A percentile compares a stretch with the other conserved stretches of the same genome.
phyloP scores from a whole-genome alignment of 768 basidiomycete genomes.

The Boletus tylopilopsis region DNA sequence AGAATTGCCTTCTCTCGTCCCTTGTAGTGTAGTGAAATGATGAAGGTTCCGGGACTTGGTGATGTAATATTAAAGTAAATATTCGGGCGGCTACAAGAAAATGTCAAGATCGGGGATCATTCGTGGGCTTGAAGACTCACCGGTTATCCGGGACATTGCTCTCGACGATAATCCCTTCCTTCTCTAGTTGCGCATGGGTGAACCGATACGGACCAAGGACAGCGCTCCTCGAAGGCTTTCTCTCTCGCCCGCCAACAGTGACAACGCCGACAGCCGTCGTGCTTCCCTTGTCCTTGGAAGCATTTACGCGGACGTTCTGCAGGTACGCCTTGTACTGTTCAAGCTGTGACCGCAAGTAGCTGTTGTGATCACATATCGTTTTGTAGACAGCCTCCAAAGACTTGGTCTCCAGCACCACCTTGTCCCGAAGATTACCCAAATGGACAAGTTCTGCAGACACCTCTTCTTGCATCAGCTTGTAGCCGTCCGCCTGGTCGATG shows the following conservation, averaged over 20 bases:
- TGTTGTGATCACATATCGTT: conserved; percentile 99
- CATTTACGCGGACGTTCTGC: conserved; percentile 90
- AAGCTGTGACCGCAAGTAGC: conserved; percentile 90
- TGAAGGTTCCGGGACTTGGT: conserved; percentile 96
- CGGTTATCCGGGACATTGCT: conserved; percentile 99
- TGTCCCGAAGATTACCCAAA: conserved; percentile 94
- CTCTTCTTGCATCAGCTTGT: conserved; percentile 96
- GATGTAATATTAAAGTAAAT: conserved; percentile 99
- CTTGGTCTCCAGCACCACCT: conserved; percentile 88
- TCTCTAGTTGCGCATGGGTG: conserved; percentile 97
- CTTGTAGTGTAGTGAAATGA: conserved; percentile 98
- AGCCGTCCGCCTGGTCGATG: conserved; percentile 78
- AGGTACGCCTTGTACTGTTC: conserved; percentile 99
- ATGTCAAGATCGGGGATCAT: background rate
- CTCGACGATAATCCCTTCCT: conserved; percentile 98
- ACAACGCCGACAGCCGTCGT: conserved; percentile 92
- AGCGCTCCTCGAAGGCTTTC: conserved; percentile 81
- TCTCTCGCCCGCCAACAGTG: conserved; percentile 95
- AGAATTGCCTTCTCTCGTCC: conserved; percentile 98
- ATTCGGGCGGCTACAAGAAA: conserved; percentile 73
- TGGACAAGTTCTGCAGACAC: conserved; percentile 93
- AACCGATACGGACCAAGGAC: conserved; percentile 95
- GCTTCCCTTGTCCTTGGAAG: conserved; percentile 84
- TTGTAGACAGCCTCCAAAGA: conserved; percentile 97
- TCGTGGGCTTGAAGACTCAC: conserved; percentile 39